Evolutionary conservation across 306 rosid species (phyloP).

Genomic region (Glycine tomentella): DNA sequence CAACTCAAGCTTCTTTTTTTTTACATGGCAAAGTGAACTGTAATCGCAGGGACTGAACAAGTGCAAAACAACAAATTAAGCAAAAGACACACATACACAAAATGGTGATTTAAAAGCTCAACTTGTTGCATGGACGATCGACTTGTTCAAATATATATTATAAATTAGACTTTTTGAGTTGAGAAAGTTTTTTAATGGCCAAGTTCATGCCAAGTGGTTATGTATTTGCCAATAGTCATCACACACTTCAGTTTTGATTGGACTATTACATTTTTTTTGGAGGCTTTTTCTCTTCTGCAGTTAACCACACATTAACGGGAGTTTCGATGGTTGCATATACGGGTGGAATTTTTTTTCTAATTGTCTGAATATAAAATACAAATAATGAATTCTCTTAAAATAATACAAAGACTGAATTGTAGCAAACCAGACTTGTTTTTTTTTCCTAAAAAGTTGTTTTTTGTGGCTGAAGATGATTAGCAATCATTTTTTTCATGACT

Average conservation of each 20-base stretch:
- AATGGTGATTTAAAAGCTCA: conserved; percentile 9
- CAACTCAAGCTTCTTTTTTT: conserved; percentile 8
- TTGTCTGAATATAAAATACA: neutral
- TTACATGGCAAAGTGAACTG: neutral
- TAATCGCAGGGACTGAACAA: neutral
- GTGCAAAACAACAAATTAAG: conserved; percentile 12
- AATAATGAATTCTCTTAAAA: neutral
- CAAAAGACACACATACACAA: conserved; percentile 26
- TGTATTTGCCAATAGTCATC: conserved; percentile 42
- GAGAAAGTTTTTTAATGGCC: conserved; percentile 25
- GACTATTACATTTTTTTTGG: conserved; percentile 11
- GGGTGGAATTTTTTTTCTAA: neutral
- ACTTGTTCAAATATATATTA: too few species aligned
- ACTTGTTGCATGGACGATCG: conserved; percentile 28
- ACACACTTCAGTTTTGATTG: conserved; percentile 5
- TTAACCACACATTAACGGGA: conserved; percentile 35
- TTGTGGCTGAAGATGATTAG: conserved; percentile 16
- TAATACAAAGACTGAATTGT: neutral
- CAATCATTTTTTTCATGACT: neutral
- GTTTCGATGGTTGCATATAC: conserved; percentile 4
- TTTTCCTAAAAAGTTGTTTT: neutral
- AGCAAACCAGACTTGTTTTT: neutral
- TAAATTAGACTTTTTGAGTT: conserved; percentile 10
- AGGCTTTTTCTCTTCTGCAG: conserved; percentile 11
- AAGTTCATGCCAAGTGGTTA: conserved; percentile 49